phyloP scores from a whole-genome alignment of 805 yeast species.

The Sungouiozyma intestinalis region DNA sequence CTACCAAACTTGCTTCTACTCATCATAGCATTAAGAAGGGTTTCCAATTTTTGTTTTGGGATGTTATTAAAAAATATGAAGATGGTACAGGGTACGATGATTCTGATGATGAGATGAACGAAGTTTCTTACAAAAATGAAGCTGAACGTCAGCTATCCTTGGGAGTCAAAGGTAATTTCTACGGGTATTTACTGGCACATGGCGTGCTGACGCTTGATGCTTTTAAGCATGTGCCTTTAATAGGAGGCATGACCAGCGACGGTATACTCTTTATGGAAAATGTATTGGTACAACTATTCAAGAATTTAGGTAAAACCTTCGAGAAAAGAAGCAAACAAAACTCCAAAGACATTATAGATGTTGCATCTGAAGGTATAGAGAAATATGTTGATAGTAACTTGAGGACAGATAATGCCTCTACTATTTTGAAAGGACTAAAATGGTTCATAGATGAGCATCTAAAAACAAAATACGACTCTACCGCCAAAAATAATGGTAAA shows the following conservation, averaged over 20 bases:
- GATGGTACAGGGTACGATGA: constrained; percentile 34
- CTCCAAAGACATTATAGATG: constrained; percentile 5
- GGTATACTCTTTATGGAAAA: constrained; percentile 63
- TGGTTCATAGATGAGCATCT: constrained; percentile 25
- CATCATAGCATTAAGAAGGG: constrained; percentile 69
- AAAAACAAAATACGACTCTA: constrained; percentile 15
- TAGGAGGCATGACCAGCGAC: constrained; percentile 53
- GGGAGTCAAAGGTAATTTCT: constrained; percentile 64
- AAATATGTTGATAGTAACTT: constrained; percentile 23
- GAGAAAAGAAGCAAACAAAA: constrained; percentile 28
- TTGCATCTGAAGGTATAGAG: constrained; percentile 17
- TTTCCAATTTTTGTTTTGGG: constrained; percentile 87
- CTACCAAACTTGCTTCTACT: constrained; percentile 57
- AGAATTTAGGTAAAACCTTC: constrained; percentile 52
- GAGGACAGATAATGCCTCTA: constrained; percentile 18
- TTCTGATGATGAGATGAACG: constrained; percentile 18
- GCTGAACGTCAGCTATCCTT: constrained; percentile 51
- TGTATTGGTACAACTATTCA: constrained; percentile 55
- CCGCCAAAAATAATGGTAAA: constrained; percentile 12
- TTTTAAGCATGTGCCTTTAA: constrained; percentile 61
- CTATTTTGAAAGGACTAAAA: constrained; percentile 26
- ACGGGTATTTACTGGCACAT: constrained; percentile 64
- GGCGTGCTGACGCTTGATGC: constrained; percentile 65
- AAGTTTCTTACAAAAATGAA: constrained; percentile 30
- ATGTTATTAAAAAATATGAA: constrained; percentile 62